Percentiles rank a stretch among this genome's conserved stretches.
Conservation (phyloP, 2,329 filamentous ascomycete genomes). For the Fusarium metavorans region DNA sequence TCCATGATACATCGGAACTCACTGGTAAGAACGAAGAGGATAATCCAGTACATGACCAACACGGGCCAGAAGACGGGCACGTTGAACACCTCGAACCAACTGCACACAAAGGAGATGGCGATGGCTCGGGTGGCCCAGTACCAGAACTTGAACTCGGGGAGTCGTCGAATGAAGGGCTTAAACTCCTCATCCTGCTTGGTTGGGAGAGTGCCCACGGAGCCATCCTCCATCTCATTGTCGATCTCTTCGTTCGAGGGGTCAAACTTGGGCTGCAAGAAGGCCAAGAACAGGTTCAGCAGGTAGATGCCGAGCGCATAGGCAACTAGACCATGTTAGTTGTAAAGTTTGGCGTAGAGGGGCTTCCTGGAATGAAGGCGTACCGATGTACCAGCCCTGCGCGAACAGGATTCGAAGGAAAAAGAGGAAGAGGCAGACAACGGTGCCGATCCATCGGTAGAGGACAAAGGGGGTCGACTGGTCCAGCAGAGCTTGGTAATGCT, state of each 20-base stretch:
- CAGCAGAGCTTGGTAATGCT: slow-evolving; percentile 95
- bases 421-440: slow-evolving; percentile 77
- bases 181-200: slow-evolving; percentile 99
- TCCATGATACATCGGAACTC: slow-evolving; percentile 55
- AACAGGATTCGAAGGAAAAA: slow-evolving; percentile 93
- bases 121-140: slow-evolving; percentile 93
- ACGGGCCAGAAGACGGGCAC: slow-evolving; percentile 99
- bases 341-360: background rate
- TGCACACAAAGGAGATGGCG: slow-evolving; percentile 84
- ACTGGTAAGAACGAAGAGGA: slow-evolving; percentile 96
- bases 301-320: slow-evolving; percentile 99
- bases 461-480: slow-evolving; percentile 94
- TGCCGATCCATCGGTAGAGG: slow-evolving; percentile 89
- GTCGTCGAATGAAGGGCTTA: slow-evolving; percentile 92
- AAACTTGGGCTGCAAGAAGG: slow-evolving; percentile 98
- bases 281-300: slow-evolving; percentile 98
- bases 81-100: slow-evolving; percentile 94
- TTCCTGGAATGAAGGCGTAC: slow-evolving; percentile 59
- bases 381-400: slow-evolving; percentile 98
- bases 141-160: slow-evolving; percentile 99
- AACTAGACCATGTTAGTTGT: slow-evolving; percentile 65
- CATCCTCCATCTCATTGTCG: slow-evolving; percentile 97
- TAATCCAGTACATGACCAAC: slow-evolving; percentile 98
- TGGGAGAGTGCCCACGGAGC: slow-evolving; percentile 82
- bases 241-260: slow-evolving; percentile 92